Conservation (phyloP, 2,329 filamentous ascomycete genomes). For the Aspergillus sojae region DNA sequence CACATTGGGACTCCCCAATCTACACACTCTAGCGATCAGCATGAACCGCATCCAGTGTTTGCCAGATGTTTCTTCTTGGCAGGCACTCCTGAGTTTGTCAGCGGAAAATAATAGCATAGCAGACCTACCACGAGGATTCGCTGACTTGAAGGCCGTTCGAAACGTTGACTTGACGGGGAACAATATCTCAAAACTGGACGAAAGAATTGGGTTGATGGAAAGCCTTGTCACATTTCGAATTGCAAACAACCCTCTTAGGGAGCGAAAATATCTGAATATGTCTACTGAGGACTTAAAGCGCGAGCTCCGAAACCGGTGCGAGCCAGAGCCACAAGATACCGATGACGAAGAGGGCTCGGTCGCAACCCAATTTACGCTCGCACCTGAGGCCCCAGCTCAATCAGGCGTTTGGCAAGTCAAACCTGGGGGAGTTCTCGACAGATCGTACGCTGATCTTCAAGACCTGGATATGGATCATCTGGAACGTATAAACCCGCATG, state of each 20-base stretch:
- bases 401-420: slow-evolving; percentile 41
- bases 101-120: slow-evolving; percentile 81
- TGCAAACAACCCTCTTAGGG: slow-evolving; percentile 84
- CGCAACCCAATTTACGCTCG: slow-evolving; percentile 44
- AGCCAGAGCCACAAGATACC: slow-evolving; percentile 50
- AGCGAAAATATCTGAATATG: slow-evolving; percentile 83
- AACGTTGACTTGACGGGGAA: slow-evolving; percentile 85
- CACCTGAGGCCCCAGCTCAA: slow-evolving; percentile 46
- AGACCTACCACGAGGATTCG: slow-evolving; percentile 75
- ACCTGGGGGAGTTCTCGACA: slow-evolving; percentile 60
- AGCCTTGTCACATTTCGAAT: slow-evolving; percentile 73
- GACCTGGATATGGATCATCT: slow-evolving; percentile 54
- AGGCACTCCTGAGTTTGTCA: slow-evolving; percentile 69
- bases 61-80: slow-evolving; percentile 75
- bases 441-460: slow-evolving; percentile 67
- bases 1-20: slow-evolving; percentile 65
- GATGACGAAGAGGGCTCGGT: slow-evolving; percentile 44
- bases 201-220: slow-evolving; percentile 78
- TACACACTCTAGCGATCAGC: slow-evolving; percentile 76
- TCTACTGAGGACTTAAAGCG: slow-evolving; percentile 79
- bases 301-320: slow-evolving; percentile 66
- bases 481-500: slow-evolving; percentile 48
- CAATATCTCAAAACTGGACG: slow-evolving; percentile 73
- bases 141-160: slow-evolving; percentile 66
- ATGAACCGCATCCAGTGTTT: slow-evolving; percentile 76